Percentiles rank a stretch among this genome's conserved stretches.
Evolutionary conservation across 305 asterid genomes (phyloP).

Genomic region (Caryopteris hybrid): DNA sequence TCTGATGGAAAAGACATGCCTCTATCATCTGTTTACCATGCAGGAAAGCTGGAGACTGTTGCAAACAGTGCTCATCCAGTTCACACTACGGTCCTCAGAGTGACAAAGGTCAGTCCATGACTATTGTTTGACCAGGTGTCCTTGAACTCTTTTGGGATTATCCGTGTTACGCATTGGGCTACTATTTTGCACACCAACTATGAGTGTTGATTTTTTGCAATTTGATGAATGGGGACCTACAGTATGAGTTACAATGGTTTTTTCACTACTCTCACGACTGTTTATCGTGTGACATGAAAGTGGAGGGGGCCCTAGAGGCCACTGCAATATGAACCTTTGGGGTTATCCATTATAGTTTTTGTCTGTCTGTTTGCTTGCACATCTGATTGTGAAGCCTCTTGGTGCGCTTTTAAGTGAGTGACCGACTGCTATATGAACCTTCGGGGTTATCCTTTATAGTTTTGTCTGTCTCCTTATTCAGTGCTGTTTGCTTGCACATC

Average conservation of each 20-base stretch:
- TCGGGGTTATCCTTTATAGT: too few relatives aligned
- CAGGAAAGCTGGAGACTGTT: constrained; percentile 58
- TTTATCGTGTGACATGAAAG: background rate
- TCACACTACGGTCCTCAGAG: constrained; percentile 66
- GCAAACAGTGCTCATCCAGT: constrained; percentile 38
- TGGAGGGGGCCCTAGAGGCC: background rate
- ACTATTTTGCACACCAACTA: too few relatives aligned
- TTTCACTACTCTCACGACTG: background rate
- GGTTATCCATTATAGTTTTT: too few relatives aligned
- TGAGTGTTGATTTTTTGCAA: too few relatives aligned
- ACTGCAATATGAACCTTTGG: background rate
- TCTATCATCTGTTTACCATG: constrained; percentile 56
- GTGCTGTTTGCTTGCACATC: background rate
- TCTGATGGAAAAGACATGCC: constrained; percentile 80
- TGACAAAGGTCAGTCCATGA: constrained; percentile 62
- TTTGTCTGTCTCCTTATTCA: background rate
- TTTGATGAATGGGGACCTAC: background rate
- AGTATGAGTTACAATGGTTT: background rate
- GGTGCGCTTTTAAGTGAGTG: too few relatives aligned
- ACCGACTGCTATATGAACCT: background rate
- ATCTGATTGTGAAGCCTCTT: too few relatives aligned
- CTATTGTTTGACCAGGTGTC: background rate
- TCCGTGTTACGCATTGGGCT: too few relatives aligned
- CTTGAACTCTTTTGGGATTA: background rate
- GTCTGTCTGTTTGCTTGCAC: too few relatives aligned